Conservation (phyloP, 768 basidiomycete species). For the Lactarius sp. region DNA sequence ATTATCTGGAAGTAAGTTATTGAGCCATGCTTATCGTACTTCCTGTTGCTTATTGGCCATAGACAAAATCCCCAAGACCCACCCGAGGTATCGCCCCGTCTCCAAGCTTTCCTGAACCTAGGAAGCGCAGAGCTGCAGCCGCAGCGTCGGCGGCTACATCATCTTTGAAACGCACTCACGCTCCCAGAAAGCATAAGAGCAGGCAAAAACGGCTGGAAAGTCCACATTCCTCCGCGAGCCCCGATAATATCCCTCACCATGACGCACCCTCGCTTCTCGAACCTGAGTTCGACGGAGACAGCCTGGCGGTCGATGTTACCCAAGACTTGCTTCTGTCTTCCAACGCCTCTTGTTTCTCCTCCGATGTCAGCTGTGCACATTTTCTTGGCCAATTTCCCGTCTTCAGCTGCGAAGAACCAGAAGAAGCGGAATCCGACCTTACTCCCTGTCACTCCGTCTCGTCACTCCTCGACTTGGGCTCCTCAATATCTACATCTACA, state of each 20-base stretch:
- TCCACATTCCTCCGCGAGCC: not conserved
- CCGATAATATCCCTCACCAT: not conserved
- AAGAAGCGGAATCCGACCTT: slow-evolving; percentile 7
- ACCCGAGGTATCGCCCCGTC: slow-evolving; percentile 7
- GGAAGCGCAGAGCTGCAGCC: slow-evolving; percentile 23
- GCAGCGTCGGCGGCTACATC: slow-evolving; percentile 4
- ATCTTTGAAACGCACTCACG: slow-evolving; percentile 8
- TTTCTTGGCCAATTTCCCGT: slow-evolving; percentile 13
- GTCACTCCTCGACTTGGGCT: slow-evolving; percentile 25
- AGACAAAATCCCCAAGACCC: slow-evolving; percentile 13
- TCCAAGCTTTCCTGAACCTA: slow-evolving; percentile 6
- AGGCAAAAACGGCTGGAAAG: slow-evolving; percentile 5
- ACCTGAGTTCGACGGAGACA: slow-evolving; percentile 8
- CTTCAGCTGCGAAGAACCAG: not conserved
- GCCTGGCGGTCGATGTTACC: not conserved
- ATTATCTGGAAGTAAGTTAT: slow-evolving; percentile 19
- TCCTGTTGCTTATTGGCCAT: not conserved
- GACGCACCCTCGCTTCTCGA: not conserved
- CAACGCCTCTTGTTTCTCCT: not conserved
- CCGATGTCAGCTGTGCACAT: slow-evolving; percentile 3
- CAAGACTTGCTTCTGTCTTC: slow-evolving; percentile 2
- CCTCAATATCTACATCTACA: slow-evolving; percentile 6
- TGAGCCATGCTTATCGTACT: not conserved
- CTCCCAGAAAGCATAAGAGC: slow-evolving; percentile 14
- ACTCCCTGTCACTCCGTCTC: slow-evolving; percentile 18